Evolutionary conservation across 129 eudicot genomes (phyloP).

Genomic region (Erigeron canadensis): DNA sequence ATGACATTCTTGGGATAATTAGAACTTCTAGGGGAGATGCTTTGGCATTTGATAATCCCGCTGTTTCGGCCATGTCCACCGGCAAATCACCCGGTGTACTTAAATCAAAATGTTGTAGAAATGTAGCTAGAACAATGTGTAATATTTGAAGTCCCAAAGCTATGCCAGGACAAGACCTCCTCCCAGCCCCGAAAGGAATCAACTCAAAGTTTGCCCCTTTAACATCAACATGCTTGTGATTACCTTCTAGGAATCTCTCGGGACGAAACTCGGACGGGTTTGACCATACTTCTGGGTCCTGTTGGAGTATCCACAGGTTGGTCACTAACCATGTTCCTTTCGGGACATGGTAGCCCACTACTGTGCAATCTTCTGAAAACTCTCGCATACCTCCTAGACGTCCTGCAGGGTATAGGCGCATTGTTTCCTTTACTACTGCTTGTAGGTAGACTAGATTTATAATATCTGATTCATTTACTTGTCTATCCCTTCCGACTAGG

Average conservation of each 20-base stretch:
- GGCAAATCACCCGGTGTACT: conserved; percentile 9
- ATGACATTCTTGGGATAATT: conserved; percentile 15
- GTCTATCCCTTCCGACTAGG: conserved; percentile 55
- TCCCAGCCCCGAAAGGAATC: conserved; percentile 29
- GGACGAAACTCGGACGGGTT: conserved; percentile 22
- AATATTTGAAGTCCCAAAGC: conserved; percentile 18
- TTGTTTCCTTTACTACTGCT: conserved; percentile 19
- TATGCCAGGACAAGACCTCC: conserved; percentile 27
- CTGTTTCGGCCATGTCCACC: conserved; percentile 14
- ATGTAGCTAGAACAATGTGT: conserved; percentile 24
- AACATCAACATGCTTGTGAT: conserved; percentile 25
- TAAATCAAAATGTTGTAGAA: conserved; percentile 21
- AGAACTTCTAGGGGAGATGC: conserved; percentile 26
- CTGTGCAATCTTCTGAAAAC: conserved; percentile 22
- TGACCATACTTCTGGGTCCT: conserved; percentile 18
- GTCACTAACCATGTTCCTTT: conserved; percentile 17
- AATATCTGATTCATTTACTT: conserved; percentile 49
- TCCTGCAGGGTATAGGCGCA: conserved; percentile 23
- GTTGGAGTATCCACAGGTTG: conserved; percentile 28
- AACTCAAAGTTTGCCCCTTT: conserved; percentile 27
- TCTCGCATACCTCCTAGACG: conserved; percentile 12
- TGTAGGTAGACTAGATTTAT: conserved; percentile 31
- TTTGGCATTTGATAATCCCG: conserved; percentile 21
- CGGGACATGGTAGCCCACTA: conserved; percentile 16
- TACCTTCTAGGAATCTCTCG: conserved; percentile 14